These are phyloP conservation scores for Xylariaceae sp. DNA, from an alignment of 2,329 filamentous ascomycete genomes.

Conservation along the genomic window DNA sequence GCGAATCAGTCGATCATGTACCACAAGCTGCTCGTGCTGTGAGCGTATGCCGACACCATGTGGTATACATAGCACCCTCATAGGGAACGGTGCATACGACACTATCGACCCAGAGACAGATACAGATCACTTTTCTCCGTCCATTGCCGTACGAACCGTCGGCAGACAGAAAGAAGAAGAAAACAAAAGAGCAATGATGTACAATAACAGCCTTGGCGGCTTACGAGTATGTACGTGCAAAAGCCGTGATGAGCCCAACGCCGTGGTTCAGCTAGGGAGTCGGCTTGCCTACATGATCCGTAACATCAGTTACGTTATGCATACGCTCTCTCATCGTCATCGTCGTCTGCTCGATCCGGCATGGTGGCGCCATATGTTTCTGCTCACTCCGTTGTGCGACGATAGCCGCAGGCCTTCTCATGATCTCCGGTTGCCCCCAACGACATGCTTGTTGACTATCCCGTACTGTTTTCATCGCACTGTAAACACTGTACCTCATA, in stretches of 20 bases:
- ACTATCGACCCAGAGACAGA: too few species aligned
- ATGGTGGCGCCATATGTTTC: not conserved
- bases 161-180: not conserved
- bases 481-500: too few species aligned
- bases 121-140: too few species aligned
- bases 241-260: conserved; percentile 11
- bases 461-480: too few species aligned
- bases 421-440: too few species aligned
- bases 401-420: not conserved
- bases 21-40: too few species aligned
- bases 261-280: conserved; percentile 18
- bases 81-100: too few species aligned
- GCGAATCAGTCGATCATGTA: too few species aligned
- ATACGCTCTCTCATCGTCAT: conserved; percentile 1
- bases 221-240: not conserved
- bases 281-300: conserved; percentile 5
- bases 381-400: not conserved
- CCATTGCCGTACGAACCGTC: not conserved
- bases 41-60: too few species aligned
- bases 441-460: too few species aligned
- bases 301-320: too few species aligned
- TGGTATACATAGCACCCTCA: too few species aligned
- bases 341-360: conserved; percentile 11
- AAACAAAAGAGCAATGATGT: not conserved
- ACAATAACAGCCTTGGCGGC: not conserved